A percentile compares a stretch with the other conserved stretches of the same genome.
These are phyloP conservation scores for Zygosaccharomyces sapae DNA, from an alignment of 1,139 yeast genomes.

Conservation along the genomic window DNA sequence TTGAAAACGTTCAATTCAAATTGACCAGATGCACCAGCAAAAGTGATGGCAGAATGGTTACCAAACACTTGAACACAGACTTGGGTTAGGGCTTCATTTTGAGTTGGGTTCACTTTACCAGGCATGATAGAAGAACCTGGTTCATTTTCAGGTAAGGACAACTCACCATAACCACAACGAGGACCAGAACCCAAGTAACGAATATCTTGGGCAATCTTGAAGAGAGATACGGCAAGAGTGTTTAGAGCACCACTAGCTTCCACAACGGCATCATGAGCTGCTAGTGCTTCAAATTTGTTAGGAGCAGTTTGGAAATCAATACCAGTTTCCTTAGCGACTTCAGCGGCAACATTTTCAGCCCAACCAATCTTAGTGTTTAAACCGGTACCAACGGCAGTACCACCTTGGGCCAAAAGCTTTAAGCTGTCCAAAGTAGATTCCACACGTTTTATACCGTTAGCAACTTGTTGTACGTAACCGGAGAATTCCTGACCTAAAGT, in stretches of 20 bases:
- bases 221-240: constrained; percentile 88
- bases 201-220: constrained; percentile 95
- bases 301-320: constrained; percentile 90
- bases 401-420: constrained; percentile 91
- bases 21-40: constrained; percentile 98
- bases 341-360: constrained; percentile 59
- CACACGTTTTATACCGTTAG: constrained; percentile 84
- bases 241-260: constrained; percentile 97
- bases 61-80: constrained; percentile 97
- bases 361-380: constrained; percentile 88
- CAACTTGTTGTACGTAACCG: constrained; percentile 90
- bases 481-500: constrained; percentile 97
- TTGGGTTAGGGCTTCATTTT: constrained; percentile 98
- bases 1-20: constrained; percentile 97
- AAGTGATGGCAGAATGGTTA: constrained; percentile 89
- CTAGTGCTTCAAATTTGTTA: constrained; percentile 96
- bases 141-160: constrained; percentile 92
- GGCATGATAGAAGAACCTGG: constrained; percentile 99
- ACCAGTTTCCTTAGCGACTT: constrained; percentile 77
- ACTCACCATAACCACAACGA: constrained; percentile 98
- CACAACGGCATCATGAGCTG: constrained; percentile 97
- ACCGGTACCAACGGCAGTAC: constrained; percentile 99
- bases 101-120: constrained; percentile 98
- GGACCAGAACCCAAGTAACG: constrained; percentile 99
- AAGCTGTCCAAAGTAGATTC: constrained; percentile 72